phyloP scores from a whole-genome alignment of 2,329 filamentous ascomycete genomes.

The Madurella mycetomatis region DNA sequence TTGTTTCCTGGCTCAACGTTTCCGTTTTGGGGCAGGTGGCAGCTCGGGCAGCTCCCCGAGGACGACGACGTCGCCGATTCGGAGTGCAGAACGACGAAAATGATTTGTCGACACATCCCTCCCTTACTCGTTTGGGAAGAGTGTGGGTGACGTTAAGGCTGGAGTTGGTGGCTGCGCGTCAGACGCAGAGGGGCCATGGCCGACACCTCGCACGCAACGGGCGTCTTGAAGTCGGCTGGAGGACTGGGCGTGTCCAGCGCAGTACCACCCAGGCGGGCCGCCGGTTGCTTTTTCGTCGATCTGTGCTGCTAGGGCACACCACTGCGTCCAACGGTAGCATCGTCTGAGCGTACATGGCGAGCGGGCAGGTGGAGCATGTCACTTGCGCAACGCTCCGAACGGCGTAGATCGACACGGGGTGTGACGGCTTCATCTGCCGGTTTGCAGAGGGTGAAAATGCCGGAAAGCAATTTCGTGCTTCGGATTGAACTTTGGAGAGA shows the following conservation, averaged over 20 bases:
- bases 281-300: neutral
- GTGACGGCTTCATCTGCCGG: too few species aligned
- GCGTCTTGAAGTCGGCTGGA: neutral
- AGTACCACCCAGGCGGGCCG: too few species aligned
- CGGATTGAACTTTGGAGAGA: too few species aligned
- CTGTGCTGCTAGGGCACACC: neutral
- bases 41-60: neutral
- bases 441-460: too few species aligned
- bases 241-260: too few species aligned
- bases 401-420: neutral
- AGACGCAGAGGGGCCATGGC: neutral
- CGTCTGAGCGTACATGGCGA: neutral
- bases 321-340: neutral
- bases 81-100: neutral
- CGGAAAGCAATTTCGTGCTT: too few species aligned
- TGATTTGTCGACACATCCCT: constrained; percentile 6
- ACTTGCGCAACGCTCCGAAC: neutral
- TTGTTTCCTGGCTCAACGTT: neutral
- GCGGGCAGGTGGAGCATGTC: neutral
- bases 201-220: neutral
- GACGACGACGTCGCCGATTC: constrained; percentile 3
- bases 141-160: constrained; percentile 5
- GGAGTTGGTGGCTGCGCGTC: neutral
- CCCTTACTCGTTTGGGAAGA: neutral
- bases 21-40: neutral